These are phyloP conservation scores for Boletus sp. DNA, from an alignment of 768 basidiomycete species.

Conservation along the genomic window DNA sequence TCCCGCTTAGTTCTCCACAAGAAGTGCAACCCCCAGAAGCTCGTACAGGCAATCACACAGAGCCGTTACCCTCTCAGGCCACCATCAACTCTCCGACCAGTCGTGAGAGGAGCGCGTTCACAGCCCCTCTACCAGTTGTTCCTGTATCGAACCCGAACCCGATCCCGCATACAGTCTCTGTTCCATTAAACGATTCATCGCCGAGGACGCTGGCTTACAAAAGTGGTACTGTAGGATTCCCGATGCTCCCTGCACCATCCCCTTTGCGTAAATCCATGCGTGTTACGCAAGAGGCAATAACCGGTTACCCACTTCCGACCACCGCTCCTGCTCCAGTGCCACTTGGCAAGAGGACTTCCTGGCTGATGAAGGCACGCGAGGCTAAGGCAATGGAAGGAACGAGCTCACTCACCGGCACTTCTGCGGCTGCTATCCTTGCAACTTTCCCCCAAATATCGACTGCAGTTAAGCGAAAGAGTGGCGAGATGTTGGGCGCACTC, in stretches of 20 bases:
- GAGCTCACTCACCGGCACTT: conserved; percentile 26
- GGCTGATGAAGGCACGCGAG: conserved; percentile 76
- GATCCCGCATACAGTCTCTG: conserved; percentile 19
- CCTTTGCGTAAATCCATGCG: conserved; percentile 68
- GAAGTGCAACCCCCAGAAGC: conserved; percentile 1
- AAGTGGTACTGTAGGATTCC: conserved; percentile 45
- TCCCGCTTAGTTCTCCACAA: conserved; percentile 37
- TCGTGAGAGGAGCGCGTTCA: conserved; percentile 21
- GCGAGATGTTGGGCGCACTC: conserved; percentile 36
- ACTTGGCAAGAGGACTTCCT: conserved; percentile 68
- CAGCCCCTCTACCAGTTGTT: conserved; percentile 20
- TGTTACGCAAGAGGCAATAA: conserved; percentile 43
- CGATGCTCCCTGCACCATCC: conserved; percentile 64
- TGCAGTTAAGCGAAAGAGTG: conserved; percentile 65
- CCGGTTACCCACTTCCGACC: conserved; percentile 31
- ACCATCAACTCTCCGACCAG: conserved; percentile 1
- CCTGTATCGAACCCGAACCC: conserved; percentile 9
- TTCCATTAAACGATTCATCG: conserved; percentile 37
- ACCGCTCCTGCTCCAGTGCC: conserved; percentile 37
- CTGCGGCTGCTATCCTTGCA: not conserved
- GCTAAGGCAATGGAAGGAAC: conserved; percentile 61
- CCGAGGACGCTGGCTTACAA: conserved; percentile 35
- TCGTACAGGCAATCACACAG: conserved; percentile 12
- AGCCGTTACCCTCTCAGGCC: conserved; percentile 15
- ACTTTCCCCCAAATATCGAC: conserved; percentile 18